Evolutionary conservation across 768 basidiomycete genomes (phyloP).

Genomic region (Rhizopogon vesiculosus): DNA sequence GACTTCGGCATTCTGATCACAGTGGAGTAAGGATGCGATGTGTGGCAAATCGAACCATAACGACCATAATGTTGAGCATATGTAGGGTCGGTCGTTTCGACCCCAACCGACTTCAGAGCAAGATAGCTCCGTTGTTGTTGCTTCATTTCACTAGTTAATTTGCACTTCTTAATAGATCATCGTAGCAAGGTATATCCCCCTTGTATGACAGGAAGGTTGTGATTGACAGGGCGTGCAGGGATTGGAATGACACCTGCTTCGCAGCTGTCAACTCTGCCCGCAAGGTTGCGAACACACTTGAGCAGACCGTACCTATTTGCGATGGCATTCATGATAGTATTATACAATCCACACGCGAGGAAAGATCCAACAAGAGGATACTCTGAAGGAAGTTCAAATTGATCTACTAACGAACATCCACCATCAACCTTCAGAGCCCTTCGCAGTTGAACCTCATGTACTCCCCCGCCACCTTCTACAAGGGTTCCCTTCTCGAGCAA

Average conservation of each 20-base stretch:
- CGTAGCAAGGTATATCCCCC: conserved; percentile 31
- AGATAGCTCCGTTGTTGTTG: conserved; percentile 24
- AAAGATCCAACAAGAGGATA: too few species aligned
- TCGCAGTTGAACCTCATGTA: too few species aligned
- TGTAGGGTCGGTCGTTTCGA: conserved; percentile 46
- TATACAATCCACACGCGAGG: too few species aligned
- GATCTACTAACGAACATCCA: too few species aligned
- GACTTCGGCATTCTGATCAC: too few species aligned
- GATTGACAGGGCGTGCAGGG: conserved; percentile 23
- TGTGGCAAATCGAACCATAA: too few species aligned
- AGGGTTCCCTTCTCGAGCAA: too few species aligned
- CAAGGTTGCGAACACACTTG: conserved; percentile 45
- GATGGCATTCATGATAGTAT: too few species aligned
- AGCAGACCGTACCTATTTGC: conserved; percentile 32
- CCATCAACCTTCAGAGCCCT: too few species aligned
- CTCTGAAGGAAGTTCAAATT: neutral
- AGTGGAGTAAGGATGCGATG: too few species aligned
- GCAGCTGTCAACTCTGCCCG: conserved; percentile 41
- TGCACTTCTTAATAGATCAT: conserved; percentile 25
- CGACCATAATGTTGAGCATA: too few species aligned
- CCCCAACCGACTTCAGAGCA: conserved; percentile 37
- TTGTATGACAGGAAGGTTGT: conserved; percentile 6
- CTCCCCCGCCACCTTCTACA: too few species aligned
- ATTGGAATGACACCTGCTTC: conserved; percentile 54
- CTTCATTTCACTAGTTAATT: neutral